Conservation (phyloP, 352 stramenopile genomes). For the Aphanomyces cochlioides region DNA sequence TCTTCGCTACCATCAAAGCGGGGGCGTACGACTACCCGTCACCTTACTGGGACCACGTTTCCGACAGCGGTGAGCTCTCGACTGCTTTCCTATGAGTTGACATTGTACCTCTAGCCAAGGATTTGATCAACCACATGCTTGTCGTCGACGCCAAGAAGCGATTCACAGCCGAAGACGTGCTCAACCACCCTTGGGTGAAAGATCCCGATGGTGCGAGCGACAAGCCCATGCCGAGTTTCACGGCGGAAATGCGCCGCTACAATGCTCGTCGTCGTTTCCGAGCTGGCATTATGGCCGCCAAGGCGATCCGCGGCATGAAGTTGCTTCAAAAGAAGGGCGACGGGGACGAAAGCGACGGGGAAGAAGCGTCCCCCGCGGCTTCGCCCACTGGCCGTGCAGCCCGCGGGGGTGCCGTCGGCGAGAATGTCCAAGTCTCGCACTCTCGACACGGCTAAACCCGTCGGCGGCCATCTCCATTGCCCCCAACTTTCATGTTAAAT, state of each 20-base stretch:
- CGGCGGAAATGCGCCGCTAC: slow-evolving; percentile 87
- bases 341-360: not conserved
- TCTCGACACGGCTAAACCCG: not conserved
- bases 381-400: slow-evolving; percentile 4
- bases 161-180: slow-evolving; percentile 80
- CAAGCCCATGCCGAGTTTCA: slow-evolving; percentile 81
- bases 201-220: slow-evolving; percentile 41
- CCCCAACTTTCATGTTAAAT: no score
- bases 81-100: slow-evolving; percentile 41
- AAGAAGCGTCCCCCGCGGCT: not conserved
- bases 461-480: not conserved
- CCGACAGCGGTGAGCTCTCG: slow-evolving; percentile 44
- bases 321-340: slow-evolving; percentile 51
- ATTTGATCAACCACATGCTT: slow-evolving; percentile 89
- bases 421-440: slow-evolving; percentile 21
- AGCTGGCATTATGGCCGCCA: slow-evolving; percentile 73
- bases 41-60: slow-evolving; percentile 94
- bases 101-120: slow-evolving; percentile 61
- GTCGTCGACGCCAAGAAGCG: slow-evolving; percentile 87
- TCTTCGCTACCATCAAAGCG: slow-evolving; percentile 88
- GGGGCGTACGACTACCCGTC: slow-evolving; percentile 89
- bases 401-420: not conserved
- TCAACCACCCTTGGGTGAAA: slow-evolving; percentile 83
- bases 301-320: slow-evolving; percentile 53
- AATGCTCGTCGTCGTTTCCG: slow-evolving; percentile 78